Base-by-base conservation (phyloP, 345 rosid species). In the Aurinia saxatilis region DNA sequence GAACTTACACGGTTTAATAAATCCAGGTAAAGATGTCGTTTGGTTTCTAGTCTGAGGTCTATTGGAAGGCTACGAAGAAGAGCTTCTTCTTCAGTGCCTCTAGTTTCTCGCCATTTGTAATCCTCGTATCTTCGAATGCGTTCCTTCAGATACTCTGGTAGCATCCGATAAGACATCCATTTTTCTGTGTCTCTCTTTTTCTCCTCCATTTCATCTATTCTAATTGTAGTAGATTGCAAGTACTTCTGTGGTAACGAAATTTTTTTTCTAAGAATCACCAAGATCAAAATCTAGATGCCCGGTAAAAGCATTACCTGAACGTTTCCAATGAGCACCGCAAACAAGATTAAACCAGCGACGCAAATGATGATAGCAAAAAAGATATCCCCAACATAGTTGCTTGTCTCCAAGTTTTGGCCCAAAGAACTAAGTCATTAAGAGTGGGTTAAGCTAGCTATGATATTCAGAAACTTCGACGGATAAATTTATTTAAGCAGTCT, bases 311-410 rank as follows among this genome's bases (percentile, higher is more conserved):
- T 73, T 80, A 63, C 87, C 71, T 66, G 70, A 37, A 56, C 37
- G 23, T 66, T 66, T 13, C 70, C 84, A 30, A 82, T 82, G 42
- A 82, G 82, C 4, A 72, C 42, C 16, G 87, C 72, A 54, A 82
- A 80, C 59, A 80, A 74, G 16, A 78, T 57, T 56, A 82, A 61
- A 51, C 87, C 84, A 27, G 61, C 15, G 35, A 67, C 53, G n/a
- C n/a, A n/a, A n/a, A n/a, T n/a, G n/a, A n/a, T n/a, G n/a, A n/a
- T n/a, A n/a, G n/a, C n/a, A n/a, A 82, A 78, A 17, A 63, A 0
- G 7, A 63, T 57, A 60, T 82, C 84, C 35, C 51, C 45, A 30
- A 49, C 68, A 25, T 17, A 68, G 9, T 74, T 65, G 58, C 81
- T 78, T 51, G 82, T 80, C 36, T 63, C 35, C 2, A 82, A 63